Base-by-base conservation (phyloP, 495 filamentous ascomycete species). In the Podospora conica region DNA sequence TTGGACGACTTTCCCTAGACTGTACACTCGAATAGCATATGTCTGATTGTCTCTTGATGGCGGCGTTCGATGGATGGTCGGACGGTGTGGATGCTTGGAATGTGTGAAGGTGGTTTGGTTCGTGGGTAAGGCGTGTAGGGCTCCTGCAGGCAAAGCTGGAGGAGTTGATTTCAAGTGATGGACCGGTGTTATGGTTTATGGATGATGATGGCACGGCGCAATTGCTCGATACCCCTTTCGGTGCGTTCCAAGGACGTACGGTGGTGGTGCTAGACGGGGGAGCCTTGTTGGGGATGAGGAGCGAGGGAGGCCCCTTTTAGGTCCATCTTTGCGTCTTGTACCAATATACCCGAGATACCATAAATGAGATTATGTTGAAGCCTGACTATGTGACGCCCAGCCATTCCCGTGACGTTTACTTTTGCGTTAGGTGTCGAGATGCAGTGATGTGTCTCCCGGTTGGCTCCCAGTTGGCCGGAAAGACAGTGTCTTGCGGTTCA, bases 21-120 rank as follows among this genome's bases (percentile, higher is more conserved):
- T 77, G 75, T 74, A 75, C 68, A 69, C 61, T 73, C 71, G 71
- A 74, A 75, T 75, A 74, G 75, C 73, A 77, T 70, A 48, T 48
- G 40, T n/a, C 69, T 74, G 73, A 75, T 77, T 75, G 57, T 73
- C 71, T 68, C 65, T 67, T 70, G 67, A 70, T 68, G 71, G 69
- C 23, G 69, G 68, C 64, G 68, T 68, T 68, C 63, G 73, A 69
- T 66, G 64, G 72, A 66, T 53, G 69, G 25, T 68, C 60, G 66
- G 59, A 61, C 59, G 31, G 59, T 53, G 33, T 48, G 59, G 31
- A 61, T 27, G 29, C n/a, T n/a, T 23, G 59, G 28, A 9, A 63
- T 59, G 63, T 25, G 66, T 60, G 63, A 61, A 48, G 40, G 12
- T 48, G 40, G 40, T 18, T 48, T 48, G 40, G 40, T n/a, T 9